Conservation (phyloP, 2,329 filamentous ascomycete species). For the Fusarium sp. region DNA sequence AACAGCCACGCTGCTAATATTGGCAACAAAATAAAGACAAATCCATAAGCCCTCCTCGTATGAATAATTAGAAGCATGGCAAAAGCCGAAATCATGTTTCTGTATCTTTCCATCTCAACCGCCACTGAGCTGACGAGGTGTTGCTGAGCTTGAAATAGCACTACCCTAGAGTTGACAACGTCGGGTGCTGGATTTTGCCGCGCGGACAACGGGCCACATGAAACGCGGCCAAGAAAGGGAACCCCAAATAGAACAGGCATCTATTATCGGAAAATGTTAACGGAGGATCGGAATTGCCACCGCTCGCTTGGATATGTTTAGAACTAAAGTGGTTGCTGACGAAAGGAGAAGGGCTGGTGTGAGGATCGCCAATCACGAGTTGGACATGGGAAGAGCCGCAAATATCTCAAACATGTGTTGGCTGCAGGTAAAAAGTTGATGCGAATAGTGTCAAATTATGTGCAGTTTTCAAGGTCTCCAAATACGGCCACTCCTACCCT, state of each 20-base stretch:
- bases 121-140: neutral
- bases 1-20: neutral
- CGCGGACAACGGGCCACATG: constrained; percentile 19
- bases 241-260: constrained; percentile 1
- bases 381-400: neutral
- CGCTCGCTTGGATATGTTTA: constrained; percentile 8
- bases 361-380: constrained; percentile 16
- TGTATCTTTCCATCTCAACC: neutral
- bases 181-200: neutral
- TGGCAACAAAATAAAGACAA: neutral
- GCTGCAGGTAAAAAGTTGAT: neutral
- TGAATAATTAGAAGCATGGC: neutral
- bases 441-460: neutral
- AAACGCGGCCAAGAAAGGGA: neutral
- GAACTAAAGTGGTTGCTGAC: neutral
- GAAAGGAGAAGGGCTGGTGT: neutral
- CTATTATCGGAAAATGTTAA: neutral
- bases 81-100: neutral
- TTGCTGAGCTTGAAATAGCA: neutral
- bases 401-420: constrained; percentile 1
- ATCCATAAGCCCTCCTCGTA: neutral
- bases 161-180: neutral
- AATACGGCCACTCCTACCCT: neutral
- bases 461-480: constrained; percentile 5
- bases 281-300: neutral